phyloP scores from a whole-genome alignment of 768 basidiomycete species.

The Pulveroboletus sp. region DNA sequence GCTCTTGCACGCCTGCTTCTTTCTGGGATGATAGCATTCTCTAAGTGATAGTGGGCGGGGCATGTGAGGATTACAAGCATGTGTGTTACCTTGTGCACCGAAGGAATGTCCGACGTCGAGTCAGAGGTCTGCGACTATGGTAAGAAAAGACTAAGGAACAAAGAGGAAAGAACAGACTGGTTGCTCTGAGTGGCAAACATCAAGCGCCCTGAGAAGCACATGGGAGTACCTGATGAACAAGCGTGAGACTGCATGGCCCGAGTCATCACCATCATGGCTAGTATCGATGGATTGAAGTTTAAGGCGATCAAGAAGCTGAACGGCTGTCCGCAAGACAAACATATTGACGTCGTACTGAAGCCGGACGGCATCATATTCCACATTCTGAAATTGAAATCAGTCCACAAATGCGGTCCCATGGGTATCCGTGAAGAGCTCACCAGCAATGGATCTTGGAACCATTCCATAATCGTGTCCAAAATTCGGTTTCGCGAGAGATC shows the following conservation, averaged over 20 bases:
- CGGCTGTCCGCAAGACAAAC: constrained; percentile 68
- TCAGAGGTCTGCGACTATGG: constrained; percentile 42
- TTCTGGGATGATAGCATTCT: constrained; percentile 45
- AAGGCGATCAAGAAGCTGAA: constrained; percentile 73
- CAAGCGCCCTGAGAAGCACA: constrained; percentile 60
- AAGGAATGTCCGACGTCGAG: constrained; percentile 46
- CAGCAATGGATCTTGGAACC: constrained; percentile 57
- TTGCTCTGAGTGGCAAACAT: constrained; percentile 47
- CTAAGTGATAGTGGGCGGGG: constrained; percentile 26
- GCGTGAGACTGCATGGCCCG: constrained; percentile 67
- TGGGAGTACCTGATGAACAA: constrained; percentile 78
- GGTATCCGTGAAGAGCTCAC: constrained; percentile 37
- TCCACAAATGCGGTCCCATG: constrained; percentile 1
- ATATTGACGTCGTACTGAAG: constrained; percentile 69
- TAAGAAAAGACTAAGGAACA: constrained; percentile 1
- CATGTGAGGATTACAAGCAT: background rate
- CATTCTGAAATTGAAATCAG: constrained; percentile 24
- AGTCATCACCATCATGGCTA: constrained; percentile 58
- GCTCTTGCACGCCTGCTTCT: constrained; percentile 65
- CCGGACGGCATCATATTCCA: constrained; percentile 36
- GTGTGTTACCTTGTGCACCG: constrained; percentile 42
- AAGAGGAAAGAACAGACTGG: constrained; percentile 32
- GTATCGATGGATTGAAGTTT: constrained; percentile 60
- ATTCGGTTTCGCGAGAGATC: constrained; percentile 64
- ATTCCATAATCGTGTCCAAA: constrained; percentile 75